Evolutionary conservation across 306 rosid species (phyloP), one percentile per base, ranked within the genome.

Genomic region (Dicorynia guianensis): DNA sequence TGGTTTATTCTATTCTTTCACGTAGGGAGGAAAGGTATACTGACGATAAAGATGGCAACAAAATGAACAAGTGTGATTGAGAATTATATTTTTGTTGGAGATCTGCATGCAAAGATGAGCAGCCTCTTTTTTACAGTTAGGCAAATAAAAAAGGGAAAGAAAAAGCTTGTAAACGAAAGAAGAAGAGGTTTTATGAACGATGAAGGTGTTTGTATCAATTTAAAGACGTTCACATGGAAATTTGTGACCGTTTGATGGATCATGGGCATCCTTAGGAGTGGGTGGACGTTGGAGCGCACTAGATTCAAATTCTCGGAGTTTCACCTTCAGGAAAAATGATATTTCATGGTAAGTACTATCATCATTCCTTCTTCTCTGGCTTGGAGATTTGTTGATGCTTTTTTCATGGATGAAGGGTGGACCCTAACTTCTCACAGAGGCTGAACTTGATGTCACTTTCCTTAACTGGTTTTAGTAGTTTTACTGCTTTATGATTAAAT

Each of bases 251-350:
- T 95, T 87, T 76, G 98, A 94, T 89, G 88, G 6, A 88, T 92
- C 98, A 95, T 97, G 95, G 76, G 98, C 85, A 77, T 81, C 83
- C 85, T 76, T 78, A 25, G 58, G 83, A 55, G 30, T 48, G 67
- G 80, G 87, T 81, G 89, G 88, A 92, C 93, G 88, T 92, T 92
- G 97, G 97, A 92, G 97, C 99, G 99, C 97, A 90, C 91, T 79
- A 59, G 72, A 85, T 94, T 94, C 93, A 92, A 92, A 88, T 75
- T 81, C 62, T 56, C 55, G 12, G n/a, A 25, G 5, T 71, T 68
- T 60, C 25, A 2, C 55, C n/a, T 59, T 81, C 55, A 61, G 35
- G 43, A 71, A 54, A 70, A 57, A 25, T 25, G 30, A 25, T 2
- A 25, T 25, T 25, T 25, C 30, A 25, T 25, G 30, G 1, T 25